Evolutionary conservation across 352 stramenopile genomes (phyloP), one percentile per base, ranked within the genome.

Genomic region (Globisporangium sylvaticum): DNA sequence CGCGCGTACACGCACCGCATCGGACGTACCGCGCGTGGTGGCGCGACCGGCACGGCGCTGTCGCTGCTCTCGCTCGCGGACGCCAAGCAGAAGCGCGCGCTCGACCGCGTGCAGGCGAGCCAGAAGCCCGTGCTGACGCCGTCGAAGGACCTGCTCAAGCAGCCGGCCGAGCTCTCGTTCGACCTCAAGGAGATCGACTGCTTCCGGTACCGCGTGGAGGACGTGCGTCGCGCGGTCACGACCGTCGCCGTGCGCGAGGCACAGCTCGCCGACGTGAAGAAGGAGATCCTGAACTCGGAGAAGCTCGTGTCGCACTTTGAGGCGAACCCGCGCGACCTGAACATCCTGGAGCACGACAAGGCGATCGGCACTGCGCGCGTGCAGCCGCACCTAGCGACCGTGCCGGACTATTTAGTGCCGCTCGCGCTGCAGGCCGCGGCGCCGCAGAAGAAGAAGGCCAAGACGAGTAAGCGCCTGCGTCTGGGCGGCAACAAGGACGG

Each of bases 371-470:
- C 96, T 50, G 92, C 92, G 25, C 92, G 87, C 61, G 88, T 99
- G 44, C 96, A 99, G 76, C 83, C 96, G 63, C 97, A 99, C 74
- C 70, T 99, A 56, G 87, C 79, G 14, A 96, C 86, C 18, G 90
- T 99, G 68, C 98, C 98, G 31, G 94, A 98, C 66, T 99, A 99
- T 74, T 87, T 99, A 60, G 82, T 99, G 32, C 97, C 98, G n/a
- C 75, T 95, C 50, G 93, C 96, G 54, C 89, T 99, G 69, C 88
- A 98, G 75, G 91, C 76, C 67, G 92, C 75, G 42, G 70, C 89
- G 77, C 83, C 89, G 53, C 65, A 77, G 69, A 87, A 89, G 60
- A 90, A 88, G 72, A 94, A 92, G 56, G 73, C 73, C n/a, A 96
- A 96, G 69, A 92, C 81, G 74, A 90, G 83, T 67, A 90, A 86